Base-by-base conservation (phyloP, 371 early-diverging fungal genomes). In the Syncephalastrum contaminatum region DNA sequence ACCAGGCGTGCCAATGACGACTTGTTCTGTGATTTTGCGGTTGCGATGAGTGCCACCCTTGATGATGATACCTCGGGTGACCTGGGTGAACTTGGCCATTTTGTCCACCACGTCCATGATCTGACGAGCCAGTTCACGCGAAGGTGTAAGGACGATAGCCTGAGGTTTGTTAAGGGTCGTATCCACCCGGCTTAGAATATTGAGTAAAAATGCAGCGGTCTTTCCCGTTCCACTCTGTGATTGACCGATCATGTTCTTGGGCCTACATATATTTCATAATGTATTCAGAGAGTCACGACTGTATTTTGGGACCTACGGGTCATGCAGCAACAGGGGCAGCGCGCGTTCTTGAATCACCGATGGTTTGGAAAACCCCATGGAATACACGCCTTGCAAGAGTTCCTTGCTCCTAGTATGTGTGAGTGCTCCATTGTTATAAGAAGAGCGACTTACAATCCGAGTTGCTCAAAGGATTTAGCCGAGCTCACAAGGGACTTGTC, bases 1-100 rank as follows among this genome's bases (percentile, higher is more conserved):
- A n/a, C 99, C 99, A 3, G 99, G 99, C 0, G 98, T 96, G n/a
- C 99, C 99, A 40, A 99, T 85, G 44, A 97, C 76, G 20, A 99
- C 79, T 5, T 98, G 96, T 0, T 87, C 87, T 27, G 67, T 75
- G 41, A 94, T 69, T 41, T 60, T 76, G 30, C 81, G 75, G 22
- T 82, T 77, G 56, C 69, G 66, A 21, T 64, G 61, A 24, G 68
- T 46, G 7, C 66, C 70, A 55, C 91, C 96, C 60, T 88, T 90
- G 59, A 96, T 84, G 40, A 94, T 94, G 14, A 89, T 76, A 24
- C 76, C 74, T 4, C 82, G 84, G 4, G 81, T 88, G 57, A 93
- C 84, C 14, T 80, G 69, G 5, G 97, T 91, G 65, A 81, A 95
- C 64, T 90, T 85, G 50, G 92, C 92, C 93, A 99, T 91, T 52